Base-by-base conservation (phyloP, 306 rosid genomes). In the Cicer chorassanicum region DNA sequence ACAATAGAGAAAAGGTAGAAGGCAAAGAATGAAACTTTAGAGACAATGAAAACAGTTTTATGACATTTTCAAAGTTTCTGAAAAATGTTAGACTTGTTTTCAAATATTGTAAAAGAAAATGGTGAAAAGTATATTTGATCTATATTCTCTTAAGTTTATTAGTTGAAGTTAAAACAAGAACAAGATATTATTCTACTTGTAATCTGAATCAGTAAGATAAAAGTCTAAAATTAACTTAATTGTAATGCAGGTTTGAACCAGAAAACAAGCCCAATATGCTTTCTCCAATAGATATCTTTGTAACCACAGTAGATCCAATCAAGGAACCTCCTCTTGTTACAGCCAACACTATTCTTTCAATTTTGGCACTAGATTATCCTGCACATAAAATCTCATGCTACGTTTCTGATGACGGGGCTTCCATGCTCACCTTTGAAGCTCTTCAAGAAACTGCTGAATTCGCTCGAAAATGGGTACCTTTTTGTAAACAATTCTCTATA, bases 271-370 rank as follows among this genome's bases (percentile, higher is more conserved):
- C 97, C 0, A 91, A 86, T 59, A 81, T 89, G 94, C 91, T 93
- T 15, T 79, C 90, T 66, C 90, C 97, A 38, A 82, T 91, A 13
- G 98, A 93, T 78, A 66, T 93, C 36, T 91, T 93, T 69, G 94
- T 93, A 69, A 93, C 92, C 73, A 93, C 98, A 0, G 94, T 82
- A 77, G 98, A 93, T 80, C 98, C 97, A 13, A 81, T 91, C 75
- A 93, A 93, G 89, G 98, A 93, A 66, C 98, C 98, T 68, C 97
- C 98, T 19, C 87, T 93, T 64, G 88, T 88, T 77, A 93, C 98
- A 44, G 97, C 97, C 60, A 93, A 93, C 73, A 89, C 98, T 49
- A 84, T 93, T 73, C 93, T 93, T 79, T 93, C 97, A 14, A 89
- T 93, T 76, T 87, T 93, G 84, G 90, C 97, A 74, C 63, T 93